phyloP scores from a whole-genome alignment of 2,329 filamentous ascomycete species.

The Colletotrichum liaoningense region DNA sequence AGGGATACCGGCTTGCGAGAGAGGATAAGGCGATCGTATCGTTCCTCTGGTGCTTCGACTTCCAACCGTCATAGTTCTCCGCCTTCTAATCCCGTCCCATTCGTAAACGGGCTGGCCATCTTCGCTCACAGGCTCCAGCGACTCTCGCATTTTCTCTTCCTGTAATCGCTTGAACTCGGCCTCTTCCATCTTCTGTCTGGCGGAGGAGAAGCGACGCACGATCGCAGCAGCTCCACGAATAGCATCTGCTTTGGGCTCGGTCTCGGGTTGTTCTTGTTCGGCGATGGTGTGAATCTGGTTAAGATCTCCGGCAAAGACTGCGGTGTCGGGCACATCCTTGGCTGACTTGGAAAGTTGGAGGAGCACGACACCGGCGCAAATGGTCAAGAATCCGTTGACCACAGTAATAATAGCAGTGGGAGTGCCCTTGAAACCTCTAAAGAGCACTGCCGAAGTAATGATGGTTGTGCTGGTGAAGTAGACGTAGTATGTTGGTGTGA shows the following conservation, averaged over 20 bases:
- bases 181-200: conserved; percentile 81
- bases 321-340: conserved; percentile 94
- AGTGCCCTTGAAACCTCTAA: conserved; percentile 93
- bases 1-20: conserved; percentile 38
- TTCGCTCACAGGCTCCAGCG: conserved; percentile 81
- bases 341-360: conserved; percentile 97
- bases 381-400: conserved; percentile 92
- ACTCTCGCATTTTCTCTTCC: conserved; percentile 79
- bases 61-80: conserved; percentile 65
- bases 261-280: conserved; percentile 95
- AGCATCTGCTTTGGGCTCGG: conserved; percentile 94
- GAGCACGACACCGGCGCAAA: conserved; percentile 91
- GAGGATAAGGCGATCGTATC: conserved; percentile 22
- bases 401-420: conserved; percentile 85
- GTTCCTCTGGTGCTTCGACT: conserved; percentile 43
- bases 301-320: conserved; percentile 91
- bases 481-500: conserved; percentile 98
- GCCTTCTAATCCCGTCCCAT: conserved; percentile 89
- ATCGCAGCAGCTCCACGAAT: conserved; percentile 93
- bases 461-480: conserved; percentile 98
- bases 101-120: conserved; percentile 78
- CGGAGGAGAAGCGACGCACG: conserved; percentile 81
- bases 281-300: conserved; percentile 96
- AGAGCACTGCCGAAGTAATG: conserved; percentile 90
- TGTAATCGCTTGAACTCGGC: conserved; percentile 83